Evolutionary conservation across 2,329 filamentous ascomycete species (phyloP), one percentile per base, ranked within the genome.

Genomic region (Verticillium isaacii): DNA sequence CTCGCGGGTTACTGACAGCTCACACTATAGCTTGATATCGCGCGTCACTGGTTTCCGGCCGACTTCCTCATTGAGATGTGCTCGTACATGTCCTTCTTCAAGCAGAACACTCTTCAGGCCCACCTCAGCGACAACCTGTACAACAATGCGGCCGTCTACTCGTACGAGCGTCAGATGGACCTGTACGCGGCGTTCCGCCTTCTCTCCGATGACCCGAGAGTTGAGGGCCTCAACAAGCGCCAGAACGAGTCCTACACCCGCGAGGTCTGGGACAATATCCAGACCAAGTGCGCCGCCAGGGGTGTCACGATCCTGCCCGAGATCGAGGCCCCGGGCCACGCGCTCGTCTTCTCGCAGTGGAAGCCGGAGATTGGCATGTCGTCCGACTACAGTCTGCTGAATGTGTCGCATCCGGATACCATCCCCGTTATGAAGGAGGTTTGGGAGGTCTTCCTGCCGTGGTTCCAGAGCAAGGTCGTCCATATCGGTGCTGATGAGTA

Each of bases 401-500:
- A 85, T 62, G 72, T 85, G 3, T 77, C 79, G 0, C 77, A 84
- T 61, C 81, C 82, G 0, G 80, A 83, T 1, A 80, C 81, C 0
- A 75, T 83, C 23, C 78, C 82, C 1, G 76, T 77, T 0, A 74
- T 85, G 60, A 74, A 84, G 64, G 71, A 73, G 0, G 81, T 84
- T 50, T 85, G 82, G 80, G 68, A 71, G 5, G 78, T 80, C 19
- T 83, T 84, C 58, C 68, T 84, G 2, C 82, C 82, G 0, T 84
- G 82, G 82, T 84, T 85, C 59, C 74, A 82, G 50, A 78, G 73
- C 2, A 84, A 82, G 63, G 78, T 80, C 19, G 80, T 85, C 1
- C 80, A 83, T 63, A 79, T 85, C 8, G 82, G 82, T 0, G 82
- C 81, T 0, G 82, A 85, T 64, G 82, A 85, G 66, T 85, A 85